Base-by-base conservation (phyloP, 441 rosid genomes). In the Manihot esculenta region DNA sequence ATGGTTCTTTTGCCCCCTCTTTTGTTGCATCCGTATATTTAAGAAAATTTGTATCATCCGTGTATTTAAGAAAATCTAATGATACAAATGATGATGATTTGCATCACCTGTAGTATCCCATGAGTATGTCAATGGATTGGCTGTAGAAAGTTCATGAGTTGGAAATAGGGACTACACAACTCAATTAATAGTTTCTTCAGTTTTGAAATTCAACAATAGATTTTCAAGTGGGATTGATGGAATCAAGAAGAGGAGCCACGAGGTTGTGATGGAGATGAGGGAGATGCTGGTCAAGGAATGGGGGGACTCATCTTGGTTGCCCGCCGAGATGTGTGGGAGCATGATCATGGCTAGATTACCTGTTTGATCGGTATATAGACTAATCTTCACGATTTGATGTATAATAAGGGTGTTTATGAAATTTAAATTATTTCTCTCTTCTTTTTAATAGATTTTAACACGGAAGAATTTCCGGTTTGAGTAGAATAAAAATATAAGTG, bases 291-390 rank as follows among this genome's bases (percentile, higher is more conserved):
- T 67, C 12, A 65, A 84, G 27, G 88, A 97, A 0, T 93, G n/a
- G 98, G 98, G 96, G 92, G 47, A 93, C 98, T 1, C 85, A 83
- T 78, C 90, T 91, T 0, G 98, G 97, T 10, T 94, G 87, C 58
- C 96, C 92, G 0, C 84, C 89, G 85, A 91, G 61, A 89, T 94
- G 97, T 86, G 91, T 41, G 74, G 82, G 7, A 89, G 92, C 74
- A 89, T 94, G 98, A 69, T 89, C 73, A 93, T 93, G 98, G 93
- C 91, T 0, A 97, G 97, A 3, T 80, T 93, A 74, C 98, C 98
- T 1, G 79, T 82, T 51, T 82, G 83, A n/a, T n/a, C n/a, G n/a
- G n/a, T n/a, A n/a, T n/a, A n/a, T n/a, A n/a, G n/a, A n/a, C n/a
- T n/a, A n/a, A n/a, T n/a, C n/a, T n/a, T n/a, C n/a, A n/a, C n/a